Base-by-base conservation (phyloP, 257 asterid species). In the Haberlea rhodopensis region DNA sequence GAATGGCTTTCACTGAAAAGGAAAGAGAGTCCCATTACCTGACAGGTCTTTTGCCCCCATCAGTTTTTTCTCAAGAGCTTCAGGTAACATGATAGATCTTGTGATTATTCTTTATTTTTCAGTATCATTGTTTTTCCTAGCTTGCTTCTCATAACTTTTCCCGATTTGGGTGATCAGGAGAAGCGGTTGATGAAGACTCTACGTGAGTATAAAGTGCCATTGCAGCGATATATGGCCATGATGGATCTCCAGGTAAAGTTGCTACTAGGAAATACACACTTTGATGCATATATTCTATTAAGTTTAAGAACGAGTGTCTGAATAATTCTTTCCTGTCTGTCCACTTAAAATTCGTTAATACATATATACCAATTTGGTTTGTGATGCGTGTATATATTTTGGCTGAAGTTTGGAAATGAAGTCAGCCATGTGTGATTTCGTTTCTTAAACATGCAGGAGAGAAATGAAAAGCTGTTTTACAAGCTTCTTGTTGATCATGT, bases 21-120 rank as follows among this genome's bases (percentile, higher is more conserved):
- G 99, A 92, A 73, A 82, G 99, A 81, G 96, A 89, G 70, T 87
- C 94, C 19, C 97, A 87, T 74, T 92, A 85, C 78, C 82, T 92
- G 82, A 83, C 85, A 0, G 99, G 99, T 26, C 94, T 92, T 78
- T 80, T 92, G 58, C 99, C 99, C 54, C 94, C 97, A 8, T 73
- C 34, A 54, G 77, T 84, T 62, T 57, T 83, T 34, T 66, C 95
- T 75, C 97, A 92, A 69, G 91, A 89, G 49, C 87, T 87, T 74
- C 99, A 94, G 94, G 99, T 92, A 26, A 65, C 53, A 56, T 37
- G n/a, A 57, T 52, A 11, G 45, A 16, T 70, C 37, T 57, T 71
- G 31, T 52, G 63, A 59, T 6, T 34, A 21, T 29, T 29, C 31
- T 57, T 4, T 15, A 7, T 46, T 54, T 31, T 37, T 37, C 18